Base-by-base conservation (phyloP, 768 basidiomycete genomes). In the Punctularia strigosozonata region DNA sequence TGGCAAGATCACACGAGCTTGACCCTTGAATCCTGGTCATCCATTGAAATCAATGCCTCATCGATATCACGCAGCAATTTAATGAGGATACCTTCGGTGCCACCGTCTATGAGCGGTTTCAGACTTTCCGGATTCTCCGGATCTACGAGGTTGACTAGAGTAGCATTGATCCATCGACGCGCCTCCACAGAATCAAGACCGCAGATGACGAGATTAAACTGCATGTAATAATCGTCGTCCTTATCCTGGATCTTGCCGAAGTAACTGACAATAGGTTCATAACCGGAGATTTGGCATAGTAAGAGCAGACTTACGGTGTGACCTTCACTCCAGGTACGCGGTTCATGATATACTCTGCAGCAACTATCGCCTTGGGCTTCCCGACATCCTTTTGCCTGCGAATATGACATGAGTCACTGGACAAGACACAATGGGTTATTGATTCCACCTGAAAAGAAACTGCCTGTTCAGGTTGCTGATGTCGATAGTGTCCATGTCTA, bases 401-500 rank as follows among this genome's bases (percentile, higher is more conserved):
- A 31, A 34, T 23, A 24, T 25, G 38, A 23, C 23, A 25, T 15
- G 39, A 21, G 26, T 37, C 25, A 37, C 23, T 40, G 41, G 17
- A 26, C 32, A 21, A 40, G 21, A 45, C 1, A 14, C 10, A 40
- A 22, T 3, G 34, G 25, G 39, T 14, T 39, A 17, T 15, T 25
- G 21, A 40, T 32, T 36, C 20, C 47, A 89, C 94, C 95, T 75
- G 66, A 99, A 99, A 18, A 99, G 67, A 58, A 99, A 99, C 61
- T 99, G 95, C 36, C 95, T 75, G 59, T 99, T 99, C 47, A 99
- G 70, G 60, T 99, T 99, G 54, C 91, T 97, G 54, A 99, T 86
- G 62, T 99, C 94, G 57, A 98, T 99, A 13, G 94, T 97, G 68
- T 99, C 94, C 92, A 99, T 98, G 68, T 99, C 95, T 55, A 99